A percentile compares a stretch with the other conserved stretches of the same genome.
These are phyloP conservation scores for Puccinellia tenuiflora DNA, from an alignment of 176 grass and related monocot genomes.

Conservation along the genomic window DNA sequence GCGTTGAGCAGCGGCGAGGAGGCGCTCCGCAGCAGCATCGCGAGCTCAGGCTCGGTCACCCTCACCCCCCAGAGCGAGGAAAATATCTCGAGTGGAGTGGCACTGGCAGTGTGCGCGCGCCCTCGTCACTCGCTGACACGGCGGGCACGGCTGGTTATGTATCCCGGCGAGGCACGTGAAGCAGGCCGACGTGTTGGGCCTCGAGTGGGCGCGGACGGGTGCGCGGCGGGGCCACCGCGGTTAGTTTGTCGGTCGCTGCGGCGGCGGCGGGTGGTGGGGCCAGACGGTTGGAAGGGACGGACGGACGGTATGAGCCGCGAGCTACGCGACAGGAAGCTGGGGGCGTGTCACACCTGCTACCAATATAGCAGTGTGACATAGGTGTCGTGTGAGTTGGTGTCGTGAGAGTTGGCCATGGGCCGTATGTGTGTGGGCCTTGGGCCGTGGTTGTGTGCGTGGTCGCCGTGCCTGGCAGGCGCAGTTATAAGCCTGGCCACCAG, in stretches of 20 bases:
- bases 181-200: not conserved
- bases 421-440: no score
- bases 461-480: no score
- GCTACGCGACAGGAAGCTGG: not conserved
- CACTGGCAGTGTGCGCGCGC: not conserved
- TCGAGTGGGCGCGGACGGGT: not conserved
- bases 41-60: not conserved
- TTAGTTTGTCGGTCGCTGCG: not conserved
- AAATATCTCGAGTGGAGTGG: not conserved
- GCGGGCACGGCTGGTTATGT: not conserved
- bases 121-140: not conserved
- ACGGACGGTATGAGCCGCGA: conserved; percentile 13
- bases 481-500: no score
- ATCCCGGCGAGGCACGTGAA: conserved; percentile 2
- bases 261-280: not conserved
- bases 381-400: no score
- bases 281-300: not conserved
- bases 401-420: no score
- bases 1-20: conserved; percentile 42
- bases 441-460: no score
- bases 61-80: not conserved
- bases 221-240: not conserved
- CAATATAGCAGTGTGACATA: no score
- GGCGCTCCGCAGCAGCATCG: conserved; percentile 47
- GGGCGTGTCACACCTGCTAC: no score